Conservation (phyloP, 1,284 basidiomycete species). For the Chalciporus piperatoides region DNA sequence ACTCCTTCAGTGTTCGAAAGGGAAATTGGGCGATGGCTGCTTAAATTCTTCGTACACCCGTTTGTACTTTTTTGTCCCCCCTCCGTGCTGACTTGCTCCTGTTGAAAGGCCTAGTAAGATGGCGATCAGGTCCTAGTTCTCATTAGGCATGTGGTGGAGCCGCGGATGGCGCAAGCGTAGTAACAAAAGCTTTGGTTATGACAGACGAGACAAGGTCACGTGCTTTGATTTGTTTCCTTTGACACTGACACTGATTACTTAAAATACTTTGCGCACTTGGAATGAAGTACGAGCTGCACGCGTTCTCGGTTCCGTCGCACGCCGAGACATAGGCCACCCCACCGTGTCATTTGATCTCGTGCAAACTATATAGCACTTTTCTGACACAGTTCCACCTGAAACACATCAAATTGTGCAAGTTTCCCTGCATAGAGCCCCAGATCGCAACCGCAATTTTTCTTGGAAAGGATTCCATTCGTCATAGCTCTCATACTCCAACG, state of each 20-base stretch:
- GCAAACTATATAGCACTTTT: too few species aligned
- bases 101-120: background rate
- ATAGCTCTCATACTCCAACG: background rate
- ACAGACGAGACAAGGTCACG: background rate
- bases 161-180: too few species aligned
- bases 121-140: background rate
- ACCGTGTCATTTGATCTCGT: too few species aligned
- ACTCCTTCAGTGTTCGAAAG: background rate
- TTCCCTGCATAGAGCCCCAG: background rate
- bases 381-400: background rate
- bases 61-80: background rate
- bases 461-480: background rate
- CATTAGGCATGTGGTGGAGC: too few species aligned
- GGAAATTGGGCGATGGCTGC: background rate
- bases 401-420: too few species aligned
- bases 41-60: background rate
- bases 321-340: too few species aligned
- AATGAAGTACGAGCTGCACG: too few species aligned
- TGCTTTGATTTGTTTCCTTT: background rate
- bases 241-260: too few species aligned
- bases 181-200: too few species aligned
- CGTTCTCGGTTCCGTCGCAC: too few species aligned
- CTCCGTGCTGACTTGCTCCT: background rate
- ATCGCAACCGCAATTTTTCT: background rate
- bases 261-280: too few species aligned